Base-by-base conservation (phyloP, 1,139 yeast species). In the Yamadazyma membranifaciens region DNA sequence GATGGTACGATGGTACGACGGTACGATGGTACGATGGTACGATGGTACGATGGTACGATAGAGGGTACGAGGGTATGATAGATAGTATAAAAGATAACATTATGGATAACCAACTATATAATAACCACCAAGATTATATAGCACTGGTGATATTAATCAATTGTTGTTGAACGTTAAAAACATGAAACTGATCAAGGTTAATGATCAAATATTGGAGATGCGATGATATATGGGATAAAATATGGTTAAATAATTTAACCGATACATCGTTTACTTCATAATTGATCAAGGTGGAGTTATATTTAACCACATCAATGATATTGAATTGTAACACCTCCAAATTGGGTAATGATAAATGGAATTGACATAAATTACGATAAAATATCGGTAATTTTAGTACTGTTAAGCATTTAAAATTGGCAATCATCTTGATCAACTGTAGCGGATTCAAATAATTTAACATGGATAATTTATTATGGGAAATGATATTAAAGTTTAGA, bases 371-470 rank as follows among this genome's bases (percentile, higher is more conserved):
- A 20, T 43, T 32, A 12, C 31, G 32, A 11, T 37, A 43, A n/a
- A 41, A 39, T 5, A 43, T 38, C 4, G 46, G 46, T 1, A 40
- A 15, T 17, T 38, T 43, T 7, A 43, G 32, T 5, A 27, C 14
- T 14, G 27, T 14, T 25, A 43, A 20, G 14, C 32, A 13, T 13
- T 26, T 29, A 32, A 43, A 43, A 5, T 33, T 24, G 2, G n/a
- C 11, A 7, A 43, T 10, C 7, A 17, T 9, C 28, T 36, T 16
- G 12, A 41, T 13, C 9, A 38, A 9, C 10, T 33, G 29, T 6
- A 31, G 3, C 2, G 39, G 39, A 25, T 41, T 33, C 9, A 41
- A 34, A 16, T 30, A 31, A 12, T 41, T 32, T 13, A 43, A 15
- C 3, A 38, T 35, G 15, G 41, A 32, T 4, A 33, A n/a, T 31